Percentiles rank a stretch among this genome's conserved stretches.
These are phyloP conservation scores for Apiospora sp. DNA, from an alignment of 2,329 filamentous ascomycete genomes.

Conservation along the genomic window DNA sequence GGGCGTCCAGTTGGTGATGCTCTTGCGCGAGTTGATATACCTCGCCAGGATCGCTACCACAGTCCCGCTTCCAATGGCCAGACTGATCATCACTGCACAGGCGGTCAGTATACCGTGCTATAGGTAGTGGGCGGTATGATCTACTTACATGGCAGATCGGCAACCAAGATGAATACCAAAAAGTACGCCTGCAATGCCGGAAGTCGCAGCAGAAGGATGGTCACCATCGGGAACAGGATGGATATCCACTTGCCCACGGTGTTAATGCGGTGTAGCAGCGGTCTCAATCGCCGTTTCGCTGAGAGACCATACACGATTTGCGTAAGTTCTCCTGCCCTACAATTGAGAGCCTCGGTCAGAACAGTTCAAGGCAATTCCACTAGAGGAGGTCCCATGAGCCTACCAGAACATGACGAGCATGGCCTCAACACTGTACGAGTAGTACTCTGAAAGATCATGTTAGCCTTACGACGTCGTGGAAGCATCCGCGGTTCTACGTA, in stretches of 20 bases:
- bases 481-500: conserved; percentile 23
- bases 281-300: conserved; percentile 30
- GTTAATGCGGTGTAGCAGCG: conserved; percentile 33
- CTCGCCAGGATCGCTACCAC: conserved; percentile 36
- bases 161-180: conserved; percentile 36
- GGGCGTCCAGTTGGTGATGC: conserved; percentile 36
- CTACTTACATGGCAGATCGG: conserved; percentile 37
- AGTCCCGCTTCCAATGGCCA: conserved; percentile 35
- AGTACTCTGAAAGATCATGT: conserved; percentile 33
- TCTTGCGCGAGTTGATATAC: conserved; percentile 36
- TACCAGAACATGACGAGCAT: conserved; percentile 40
- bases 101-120: neutral
- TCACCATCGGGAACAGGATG: conserved; percentile 35
- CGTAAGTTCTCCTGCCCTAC: conserved; percentile 29
- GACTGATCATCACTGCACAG: conserved; percentile 31
- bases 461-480: neutral
- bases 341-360: neutral
- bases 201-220: conserved; percentile 35
- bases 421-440: conserved; percentile 37
- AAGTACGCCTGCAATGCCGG: conserved; percentile 33
- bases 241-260: conserved; percentile 34
- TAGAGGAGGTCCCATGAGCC: neutral
- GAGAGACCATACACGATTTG: conserved; percentile 31
- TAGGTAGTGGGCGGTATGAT: too few species aligned
- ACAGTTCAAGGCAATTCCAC: neutral